Evolutionary conservation across 805 yeast species (phyloP), one percentile per base, ranked within the genome.

Genomic region (Ogataea methanolica): DNA sequence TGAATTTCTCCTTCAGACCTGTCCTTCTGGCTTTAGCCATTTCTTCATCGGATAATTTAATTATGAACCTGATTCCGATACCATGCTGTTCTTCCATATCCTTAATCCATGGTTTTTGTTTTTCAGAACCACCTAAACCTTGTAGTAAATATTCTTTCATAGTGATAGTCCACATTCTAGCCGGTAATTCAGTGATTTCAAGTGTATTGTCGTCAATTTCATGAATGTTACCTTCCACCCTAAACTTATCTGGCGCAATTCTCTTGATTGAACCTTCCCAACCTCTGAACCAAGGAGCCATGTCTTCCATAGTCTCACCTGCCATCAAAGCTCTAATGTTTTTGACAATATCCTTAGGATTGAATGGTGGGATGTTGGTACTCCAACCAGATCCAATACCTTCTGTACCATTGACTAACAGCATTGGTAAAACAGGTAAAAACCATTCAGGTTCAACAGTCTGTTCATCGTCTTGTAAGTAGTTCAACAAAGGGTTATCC

Each of bases 301-400:
- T 80, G 36, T 84, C 87, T 29, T 70, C 75, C 68, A 81, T 62
- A 34, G 80, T 86, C 58, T 88, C 85, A 9, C 81, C 86, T 17
- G 74, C 71, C 89, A 94, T 82, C 57, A 94, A 62, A 37, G 78
- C 79, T 49, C 80, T 79, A 33, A 94, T 71, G 58, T 94, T 94
- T 2, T 67, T 70, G 23, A 89, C 89, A 50, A 94, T 73, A 61
- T 92, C 98, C 14, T 65, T 58, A 0, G 99, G 99, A 63, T 94
- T 90, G 69, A 79, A 92, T 37, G 88, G 82, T 1, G 99, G 99
- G 53, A 94, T 85, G 51, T 80, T 82, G 1, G 98, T 90, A 54
- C 96, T 88, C 97, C 98, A 94, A 55, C 99, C 99, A 41, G 99
- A 91, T 52, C 99, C 99, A 65, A 94, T 94, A 71, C 99, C 99